Base-by-base conservation (phyloP, 306 rosid species). In the Quillaja saponaria region DNA sequence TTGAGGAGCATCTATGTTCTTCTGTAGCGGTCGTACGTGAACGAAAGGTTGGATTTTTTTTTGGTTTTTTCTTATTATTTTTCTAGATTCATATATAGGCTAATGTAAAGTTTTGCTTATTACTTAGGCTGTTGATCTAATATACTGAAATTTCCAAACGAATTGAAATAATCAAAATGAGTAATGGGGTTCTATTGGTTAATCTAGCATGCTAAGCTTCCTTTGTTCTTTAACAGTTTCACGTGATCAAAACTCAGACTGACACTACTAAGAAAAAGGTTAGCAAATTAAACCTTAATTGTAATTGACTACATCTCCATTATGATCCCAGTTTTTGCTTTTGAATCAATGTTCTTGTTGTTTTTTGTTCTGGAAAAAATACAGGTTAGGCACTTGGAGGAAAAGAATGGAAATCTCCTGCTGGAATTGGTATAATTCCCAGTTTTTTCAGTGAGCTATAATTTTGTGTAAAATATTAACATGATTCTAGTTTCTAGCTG, bases 231-330 rank as follows among this genome's bases (percentile, higher is more conserved):
- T 62, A 28, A 49, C 87, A 89, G 96, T 37, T 72, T 12, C 86
- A 89, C 56, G 87, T 84, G 69, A 58, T 90, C 80, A 78, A 71
- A 65, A 87, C 76, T 45, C 68, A 80, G 47, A 79, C 85, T 28
- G 80, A 71, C 1, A 87, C 86, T 45, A 38, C 41, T 46, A 76
- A 44, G 72, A 90, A 87, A 76, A 90, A 77, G 95, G 97, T 90
- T 5, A 69, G 74, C 6, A 69, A 46, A 45, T 37, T 15, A 3
- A 34, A 8, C 13, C 44, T 39, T 38, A 7, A 44, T 65, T 25
- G 15, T 56, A 14, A 21, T 46, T n/a, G 1, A 18, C 20, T 17
- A 33, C 39, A 10, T 25, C 10, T 33, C 11, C 19, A 7, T 19
- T 10, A 2, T 42, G 10, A 19, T 10, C 34, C 34, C 40, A 34